Evolutionary conservation across 1,284 basidiomycete species (phyloP).

Genomic region (Naganishia sp.): DNA sequence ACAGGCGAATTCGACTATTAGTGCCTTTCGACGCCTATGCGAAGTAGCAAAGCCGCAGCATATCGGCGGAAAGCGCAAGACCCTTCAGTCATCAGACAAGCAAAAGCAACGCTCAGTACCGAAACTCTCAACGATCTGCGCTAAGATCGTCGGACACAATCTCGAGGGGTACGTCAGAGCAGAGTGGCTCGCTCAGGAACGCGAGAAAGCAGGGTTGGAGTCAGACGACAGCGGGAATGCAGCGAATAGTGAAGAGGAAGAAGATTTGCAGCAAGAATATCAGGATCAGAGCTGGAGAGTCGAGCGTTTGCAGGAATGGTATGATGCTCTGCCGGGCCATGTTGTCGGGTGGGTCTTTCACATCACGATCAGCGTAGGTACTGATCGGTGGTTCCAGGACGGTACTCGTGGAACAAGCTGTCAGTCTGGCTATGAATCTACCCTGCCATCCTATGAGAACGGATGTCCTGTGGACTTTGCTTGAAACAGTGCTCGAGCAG

Average conservation of each 20-base stretch:
- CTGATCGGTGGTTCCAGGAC: slow-evolving; percentile 2
- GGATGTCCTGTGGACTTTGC: slow-evolving; percentile 19
- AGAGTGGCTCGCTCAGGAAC: slow-evolving; percentile 16
- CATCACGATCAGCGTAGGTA: neutral
- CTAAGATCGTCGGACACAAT: slow-evolving; percentile 13
- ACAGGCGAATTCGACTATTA: slow-evolving; percentile 18
- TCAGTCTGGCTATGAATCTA: slow-evolving; percentile 9
- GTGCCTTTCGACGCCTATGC: slow-evolving; percentile 19
- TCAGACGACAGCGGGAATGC: slow-evolving; percentile 11
- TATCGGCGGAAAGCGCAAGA: neutral
- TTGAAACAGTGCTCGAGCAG: slow-evolving; percentile 11
- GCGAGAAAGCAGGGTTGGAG: slow-evolving; percentile 12
- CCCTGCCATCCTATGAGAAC: slow-evolving; percentile 9
- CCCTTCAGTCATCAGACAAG: neutral
- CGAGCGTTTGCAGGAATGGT: slow-evolving; percentile 27
- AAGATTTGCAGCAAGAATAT: slow-evolving; percentile 9
- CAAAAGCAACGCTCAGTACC: slow-evolving; percentile 3
- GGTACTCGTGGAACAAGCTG: slow-evolving; percentile 17
- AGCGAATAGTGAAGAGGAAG: slow-evolving; percentile 4
- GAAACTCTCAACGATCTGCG: slow-evolving; percentile 17
- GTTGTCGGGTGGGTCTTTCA: slow-evolving; percentile 5
- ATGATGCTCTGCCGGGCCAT: slow-evolving; percentile 22
- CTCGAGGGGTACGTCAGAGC: slow-evolving; percentile 24
- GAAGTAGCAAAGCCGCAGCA: slow-evolving; percentile 12
- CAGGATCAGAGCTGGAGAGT: slow-evolving; percentile 24